A percentile compares a stretch with the other conserved stretches of the same genome.
phyloP scores from a whole-genome alignment of 768 basidiomycete genomes.

The Paxillus rubicundulus region DNA sequence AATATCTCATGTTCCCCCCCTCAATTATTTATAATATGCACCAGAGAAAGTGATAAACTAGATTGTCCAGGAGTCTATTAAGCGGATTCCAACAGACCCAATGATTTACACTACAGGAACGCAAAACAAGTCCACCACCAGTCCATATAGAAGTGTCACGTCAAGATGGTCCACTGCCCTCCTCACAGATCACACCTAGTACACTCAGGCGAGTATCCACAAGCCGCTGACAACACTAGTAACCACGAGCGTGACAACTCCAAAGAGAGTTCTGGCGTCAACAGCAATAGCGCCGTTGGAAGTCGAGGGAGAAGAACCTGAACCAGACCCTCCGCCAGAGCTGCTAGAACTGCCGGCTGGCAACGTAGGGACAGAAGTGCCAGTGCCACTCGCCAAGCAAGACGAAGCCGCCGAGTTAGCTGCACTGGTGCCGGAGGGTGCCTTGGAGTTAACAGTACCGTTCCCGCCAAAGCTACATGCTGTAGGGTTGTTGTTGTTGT shows the following conservation, averaged over 20 bases:
- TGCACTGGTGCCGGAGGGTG: slow-evolving; percentile 47
- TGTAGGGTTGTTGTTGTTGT: slow-evolving; percentile 50
- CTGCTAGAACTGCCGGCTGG: slow-evolving; percentile 32
- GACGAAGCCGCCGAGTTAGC: slow-evolving; percentile 59
- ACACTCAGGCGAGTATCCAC: slow-evolving; percentile 37
- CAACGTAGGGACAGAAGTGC: slow-evolving; percentile 61
- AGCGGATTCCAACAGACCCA: no score
- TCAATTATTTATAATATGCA: no score
- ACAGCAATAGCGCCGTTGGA: slow-evolving; percentile 25
- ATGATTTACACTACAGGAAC: no score
- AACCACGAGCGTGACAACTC: slow-evolving; percentile 35
- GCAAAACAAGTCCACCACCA: no score
- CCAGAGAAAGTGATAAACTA: no score
- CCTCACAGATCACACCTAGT: not conserved
- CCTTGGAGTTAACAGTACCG: slow-evolving; percentile 64
- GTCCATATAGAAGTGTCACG: no score
- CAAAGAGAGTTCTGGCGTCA: slow-evolving; percentile 36
- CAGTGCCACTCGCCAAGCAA: slow-evolving; percentile 61
- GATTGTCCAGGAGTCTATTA: no score
- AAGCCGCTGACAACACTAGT: slow-evolving; percentile 41
- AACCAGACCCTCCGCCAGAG: slow-evolving; percentile 22
- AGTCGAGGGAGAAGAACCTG: slow-evolving; percentile 11
- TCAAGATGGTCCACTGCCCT: not conserved
- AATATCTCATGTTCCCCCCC: no score
- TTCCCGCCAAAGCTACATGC: slow-evolving; percentile 85